These are phyloP conservation scores for Sanghuangporus baumii DNA, from an alignment of 1,284 basidiomycete species.

Conservation along the genomic window DNA sequence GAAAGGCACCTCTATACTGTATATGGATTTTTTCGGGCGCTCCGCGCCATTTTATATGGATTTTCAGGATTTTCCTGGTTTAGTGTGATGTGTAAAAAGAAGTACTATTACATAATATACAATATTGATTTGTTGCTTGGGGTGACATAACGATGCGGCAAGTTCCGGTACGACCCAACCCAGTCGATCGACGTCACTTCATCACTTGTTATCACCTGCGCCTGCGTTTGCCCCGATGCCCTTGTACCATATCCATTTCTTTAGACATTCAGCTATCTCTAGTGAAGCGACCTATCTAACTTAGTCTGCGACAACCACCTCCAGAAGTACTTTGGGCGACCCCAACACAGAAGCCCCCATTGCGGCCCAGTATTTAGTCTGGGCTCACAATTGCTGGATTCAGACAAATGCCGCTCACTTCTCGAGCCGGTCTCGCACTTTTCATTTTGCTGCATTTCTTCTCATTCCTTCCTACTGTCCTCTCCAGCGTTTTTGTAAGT, in stretches of 20 bases:
- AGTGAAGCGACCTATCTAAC: neutral
- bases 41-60: no score
- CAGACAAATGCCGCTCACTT: neutral
- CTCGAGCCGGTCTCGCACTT: slow-evolving; percentile 1
- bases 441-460: neutral
- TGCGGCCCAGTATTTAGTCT: neutral
- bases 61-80: no score
- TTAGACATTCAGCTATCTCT: neutral
- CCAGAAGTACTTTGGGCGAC: neutral
- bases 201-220: no score
- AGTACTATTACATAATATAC: no score
- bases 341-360: neutral
- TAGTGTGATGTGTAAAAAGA: no score
- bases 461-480: neutral
- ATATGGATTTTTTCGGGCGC: no score
- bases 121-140: no score
- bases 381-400: neutral
- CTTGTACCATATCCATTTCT: neutral
- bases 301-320: neutral
- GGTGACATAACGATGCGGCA: no score
- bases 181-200: no score
- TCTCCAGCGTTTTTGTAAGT: slow-evolving; percentile 3
- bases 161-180: no score
- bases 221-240: neutral
- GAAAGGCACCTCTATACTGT: no score